phyloP scores from a whole-genome alignment of 345 rosid species.

The Aegle marmelos region DNA sequence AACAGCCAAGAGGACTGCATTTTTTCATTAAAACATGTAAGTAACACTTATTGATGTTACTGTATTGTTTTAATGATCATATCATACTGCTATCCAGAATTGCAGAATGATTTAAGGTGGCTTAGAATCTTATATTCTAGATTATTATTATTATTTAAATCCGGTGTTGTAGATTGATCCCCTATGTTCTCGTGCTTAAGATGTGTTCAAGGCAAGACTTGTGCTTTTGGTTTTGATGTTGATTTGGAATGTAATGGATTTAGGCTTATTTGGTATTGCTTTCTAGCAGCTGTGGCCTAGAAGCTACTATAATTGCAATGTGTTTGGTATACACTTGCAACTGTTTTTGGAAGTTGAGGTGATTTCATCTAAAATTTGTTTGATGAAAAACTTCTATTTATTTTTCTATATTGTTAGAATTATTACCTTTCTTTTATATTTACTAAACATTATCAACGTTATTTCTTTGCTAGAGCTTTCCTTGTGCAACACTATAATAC shows the following conservation, averaged over 20 bases:
- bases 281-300: too few species aligned
- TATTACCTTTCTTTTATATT: too few species aligned
- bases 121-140: not conserved
- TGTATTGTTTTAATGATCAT: not conserved
- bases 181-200: not conserved
- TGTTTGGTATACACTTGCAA: too few species aligned
- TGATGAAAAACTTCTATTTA: too few species aligned
- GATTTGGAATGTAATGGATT: not conserved
- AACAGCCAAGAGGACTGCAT: slow-evolving; percentile 17
- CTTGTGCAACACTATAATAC: too few species aligned
- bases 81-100: not conserved
- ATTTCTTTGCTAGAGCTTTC: too few species aligned
- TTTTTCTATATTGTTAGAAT: too few species aligned
- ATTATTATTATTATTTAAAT: not conserved
- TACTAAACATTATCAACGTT: too few species aligned
- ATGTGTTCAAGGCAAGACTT: not conserved
- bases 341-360: too few species aligned
- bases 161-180: not conserved
- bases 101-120: not conserved
- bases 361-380: too few species aligned
- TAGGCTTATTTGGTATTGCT: too few species aligned
- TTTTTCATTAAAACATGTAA: slow-evolving; percentile 28
- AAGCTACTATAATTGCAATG: too few species aligned
- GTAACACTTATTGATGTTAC: not conserved
- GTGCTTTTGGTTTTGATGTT: not conserved